Conservation (phyloP, 108 stramenopile species). For the Mayamaea pseudoterrestris region DNA sequence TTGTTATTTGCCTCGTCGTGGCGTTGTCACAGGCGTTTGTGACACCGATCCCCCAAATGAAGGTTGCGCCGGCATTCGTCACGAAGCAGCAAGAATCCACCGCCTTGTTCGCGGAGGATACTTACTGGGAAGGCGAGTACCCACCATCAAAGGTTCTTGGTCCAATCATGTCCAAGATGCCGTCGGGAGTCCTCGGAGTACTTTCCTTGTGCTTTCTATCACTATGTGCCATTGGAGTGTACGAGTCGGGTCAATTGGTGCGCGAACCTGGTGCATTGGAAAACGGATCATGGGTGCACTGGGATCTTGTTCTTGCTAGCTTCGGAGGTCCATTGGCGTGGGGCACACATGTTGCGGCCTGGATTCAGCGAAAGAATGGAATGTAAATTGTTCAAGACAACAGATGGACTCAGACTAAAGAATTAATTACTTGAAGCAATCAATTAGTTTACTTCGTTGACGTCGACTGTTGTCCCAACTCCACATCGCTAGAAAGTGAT, state of each 20-base stretch:
- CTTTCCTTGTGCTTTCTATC: conserved; percentile 57
- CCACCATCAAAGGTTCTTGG: conserved; percentile 90
- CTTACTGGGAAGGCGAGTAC: conserved; percentile 84
- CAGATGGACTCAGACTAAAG: too few species aligned
- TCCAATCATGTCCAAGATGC: conserved; percentile 92
- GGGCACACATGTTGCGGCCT: conserved; percentile 85
- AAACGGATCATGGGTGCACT: conserved; percentile 83
- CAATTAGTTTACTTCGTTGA: too few species aligned
- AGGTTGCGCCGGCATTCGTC: conserved; percentile 4
- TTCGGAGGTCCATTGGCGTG: conserved; percentile 84
- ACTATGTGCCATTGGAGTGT: conserved; percentile 51
- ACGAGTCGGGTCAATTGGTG: conserved; percentile 46
- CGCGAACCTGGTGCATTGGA: conserved; percentile 79
- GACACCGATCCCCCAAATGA: conserved; percentile 25
- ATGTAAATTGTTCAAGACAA: conserved; percentile 82
- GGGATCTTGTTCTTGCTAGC: conserved; percentile 77
- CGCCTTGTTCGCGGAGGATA: conserved; percentile 57
- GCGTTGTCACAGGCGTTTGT: conserved; percentile 65
- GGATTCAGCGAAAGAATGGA: conserved; percentile 92
- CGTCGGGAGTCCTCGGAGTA: conserved; percentile 70
- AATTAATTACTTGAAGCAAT: too few species aligned
- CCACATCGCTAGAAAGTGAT: too few species aligned
- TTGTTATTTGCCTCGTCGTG: conserved; percentile 60
- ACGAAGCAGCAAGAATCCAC: conserved; percentile 5
- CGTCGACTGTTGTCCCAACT: too few species aligned